These are phyloP conservation scores for Euphorbia lathyris DNA, from an alignment of 345 rosid genomes.

Conservation along the genomic window DNA sequence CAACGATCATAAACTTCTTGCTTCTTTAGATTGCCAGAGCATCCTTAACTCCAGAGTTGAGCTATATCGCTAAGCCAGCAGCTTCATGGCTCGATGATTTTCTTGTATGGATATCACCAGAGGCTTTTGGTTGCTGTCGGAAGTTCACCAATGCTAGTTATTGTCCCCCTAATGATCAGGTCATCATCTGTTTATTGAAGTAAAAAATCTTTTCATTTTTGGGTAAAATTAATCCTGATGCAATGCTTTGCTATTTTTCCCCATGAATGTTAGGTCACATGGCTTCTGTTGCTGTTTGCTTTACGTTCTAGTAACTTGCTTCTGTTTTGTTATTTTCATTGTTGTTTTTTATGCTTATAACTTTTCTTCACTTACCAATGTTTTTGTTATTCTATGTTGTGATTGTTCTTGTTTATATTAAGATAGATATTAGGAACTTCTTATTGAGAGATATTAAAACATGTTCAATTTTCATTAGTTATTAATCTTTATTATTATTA, in stretches of 20 bases:
- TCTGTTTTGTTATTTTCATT: background rate
- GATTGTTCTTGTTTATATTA: background rate
- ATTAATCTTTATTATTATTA: background rate
- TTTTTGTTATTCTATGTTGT: background rate
- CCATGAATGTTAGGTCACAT: background rate
- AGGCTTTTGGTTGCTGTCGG: conserved; percentile 98
- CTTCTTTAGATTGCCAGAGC: conserved; percentile 69
- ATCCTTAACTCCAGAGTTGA: conserved; percentile 73
- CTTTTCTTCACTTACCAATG: background rate
- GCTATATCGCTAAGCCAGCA: conserved; percentile 97
- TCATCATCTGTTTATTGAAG: conserved; percentile 22
- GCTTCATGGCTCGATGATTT: conserved; percentile 99
- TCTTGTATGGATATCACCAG: conserved; percentile 97
- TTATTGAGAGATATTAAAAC: background rate
- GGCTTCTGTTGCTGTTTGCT: background rate
- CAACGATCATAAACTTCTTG: conserved; percentile 16
- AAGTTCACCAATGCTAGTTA: conserved; percentile 86
- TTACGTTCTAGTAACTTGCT: background rate
- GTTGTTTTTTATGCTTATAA: background rate
- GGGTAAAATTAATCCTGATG: background rate
- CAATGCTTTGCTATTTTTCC: background rate
- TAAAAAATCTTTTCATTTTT: conserved; percentile 2
- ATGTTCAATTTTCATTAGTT: background rate
- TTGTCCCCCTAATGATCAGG: conserved; percentile 99
- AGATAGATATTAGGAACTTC: background rate